Evolutionary conservation across 2,329 filamentous ascomycete genomes (phyloP).

Genomic region (Ophioceras dolichostomum): DNA sequence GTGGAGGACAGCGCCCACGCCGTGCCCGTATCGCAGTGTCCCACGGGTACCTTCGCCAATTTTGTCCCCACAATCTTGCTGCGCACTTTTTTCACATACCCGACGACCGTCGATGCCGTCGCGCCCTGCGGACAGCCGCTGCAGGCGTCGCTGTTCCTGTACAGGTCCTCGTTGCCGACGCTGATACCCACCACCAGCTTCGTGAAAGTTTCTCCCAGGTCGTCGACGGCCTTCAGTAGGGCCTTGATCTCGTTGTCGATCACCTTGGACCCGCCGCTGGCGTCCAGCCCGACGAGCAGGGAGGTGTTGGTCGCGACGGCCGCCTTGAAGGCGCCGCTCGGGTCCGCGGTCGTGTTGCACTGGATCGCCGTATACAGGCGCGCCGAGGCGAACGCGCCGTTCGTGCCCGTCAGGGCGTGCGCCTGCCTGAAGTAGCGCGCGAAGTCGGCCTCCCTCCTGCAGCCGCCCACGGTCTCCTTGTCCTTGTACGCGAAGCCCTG

Average conservation of each 20-base stretch:
- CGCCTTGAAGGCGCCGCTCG: slow-evolving; percentile 65
- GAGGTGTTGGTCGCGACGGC: slow-evolving; percentile 70
- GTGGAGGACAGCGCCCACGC: slow-evolving; percentile 39
- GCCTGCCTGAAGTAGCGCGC: not conserved
- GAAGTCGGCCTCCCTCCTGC: not conserved
- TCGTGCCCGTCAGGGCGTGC: not conserved
- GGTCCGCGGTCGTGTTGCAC: slow-evolving; percentile 48
- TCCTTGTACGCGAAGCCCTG: no score
- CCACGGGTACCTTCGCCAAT: slow-evolving; percentile 31
- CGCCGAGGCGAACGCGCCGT: not conserved
- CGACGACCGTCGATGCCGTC: slow-evolving; percentile 46
- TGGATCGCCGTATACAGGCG: slow-evolving; percentile 61
- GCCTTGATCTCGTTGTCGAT: slow-evolving; percentile 67
- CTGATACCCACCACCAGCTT: slow-evolving; percentile 69
- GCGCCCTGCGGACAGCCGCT: no score
- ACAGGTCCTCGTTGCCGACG: slow-evolving; percentile 77
- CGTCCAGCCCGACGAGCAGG: slow-evolving; percentile 61
- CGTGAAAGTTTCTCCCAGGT: slow-evolving; percentile 55
- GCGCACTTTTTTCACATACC: slow-evolving; percentile 60
- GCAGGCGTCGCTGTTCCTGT: slow-evolving; percentile 65
- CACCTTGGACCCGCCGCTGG: slow-evolving; percentile 48
- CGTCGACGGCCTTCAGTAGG: slow-evolving; percentile 52
- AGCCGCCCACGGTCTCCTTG: not conserved
- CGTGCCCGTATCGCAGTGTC: slow-evolving; percentile 87
- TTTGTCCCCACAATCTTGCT: slow-evolving; percentile 49